Base-by-base conservation (phyloP, 345 rosid species). In the Combretum micranthum region DNA sequence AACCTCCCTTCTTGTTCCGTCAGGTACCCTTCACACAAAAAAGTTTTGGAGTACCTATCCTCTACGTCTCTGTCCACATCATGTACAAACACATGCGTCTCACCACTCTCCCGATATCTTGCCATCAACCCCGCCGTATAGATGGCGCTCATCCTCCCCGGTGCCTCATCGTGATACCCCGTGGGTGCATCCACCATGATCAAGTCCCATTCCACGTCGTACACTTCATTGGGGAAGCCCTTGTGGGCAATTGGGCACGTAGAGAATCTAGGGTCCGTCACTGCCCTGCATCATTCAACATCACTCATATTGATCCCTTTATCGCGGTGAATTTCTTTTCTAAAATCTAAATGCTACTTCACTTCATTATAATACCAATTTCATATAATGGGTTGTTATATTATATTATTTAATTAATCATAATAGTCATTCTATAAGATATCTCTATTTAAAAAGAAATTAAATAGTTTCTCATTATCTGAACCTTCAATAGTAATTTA, bases 121-220 rank as follows among this genome's bases (percentile, higher is more conserved):
- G 87, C 89, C 67, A 92, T 72, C 75, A 92, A 55, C 56, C 95
- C 95, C 14, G 95, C 95, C 3, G 90, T 84, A 66, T 84, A 92
- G 4, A 88, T 86, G 11, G 95, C 95, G 3, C 65, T 67, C 98
- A 92, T 88, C 63, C 98, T 59, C 70, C 98, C 96, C 7, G 96
- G 98, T 12, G 98, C 85, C 25, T 71, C 82, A 13, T 81, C 81
- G 17, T 80, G 77, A 53, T 77, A 92, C 68, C 96, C 98, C 0
- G 98, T 92, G 0, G 98, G 96, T 15, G 98, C 95, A 52, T 92
- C 96, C 55, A 88, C 93, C 95, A 92, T 92, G 39, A 88, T 92
- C 76, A 92, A 37, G 73, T 92, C 95, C 98, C 98, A 92, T 44
- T 78, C 87, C 8, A 47, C 22, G 10, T 83, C 86, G 55, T 88